A percentile compares a stretch with the other conserved stretches of the same genome.
phyloP scores from a whole-genome alignment of 768 basidiomycete species.

The Hortiboletus campestris region DNA sequence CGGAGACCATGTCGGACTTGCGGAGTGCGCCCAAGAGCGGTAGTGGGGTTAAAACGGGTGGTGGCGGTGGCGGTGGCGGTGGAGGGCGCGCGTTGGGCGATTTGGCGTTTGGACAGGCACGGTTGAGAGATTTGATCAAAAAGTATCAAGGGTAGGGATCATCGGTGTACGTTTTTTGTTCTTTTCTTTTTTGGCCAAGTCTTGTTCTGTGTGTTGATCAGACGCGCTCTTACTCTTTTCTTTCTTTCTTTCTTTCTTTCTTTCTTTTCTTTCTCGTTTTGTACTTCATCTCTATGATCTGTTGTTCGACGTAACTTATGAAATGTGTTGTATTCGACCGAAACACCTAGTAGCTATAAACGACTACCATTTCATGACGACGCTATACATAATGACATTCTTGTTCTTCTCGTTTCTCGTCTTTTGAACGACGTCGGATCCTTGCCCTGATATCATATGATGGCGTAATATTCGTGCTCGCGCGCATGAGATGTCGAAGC shows the following conservation, averaged over 20 bases:
- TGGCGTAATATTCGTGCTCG: too few relatives aligned
- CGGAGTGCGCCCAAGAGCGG: constrained; percentile 10
- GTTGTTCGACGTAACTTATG: neutral
- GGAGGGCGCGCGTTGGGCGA: constrained; percentile 37
- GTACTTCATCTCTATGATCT: neutral
- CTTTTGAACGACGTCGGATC: too few relatives aligned
- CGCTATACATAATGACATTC: neutral
- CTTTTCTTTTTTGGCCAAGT: neutral
- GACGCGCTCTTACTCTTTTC: too few relatives aligned
- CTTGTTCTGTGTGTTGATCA: neutral
- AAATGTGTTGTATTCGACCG: constrained; percentile 7
- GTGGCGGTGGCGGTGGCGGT: neutral
- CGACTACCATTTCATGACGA: neutral
- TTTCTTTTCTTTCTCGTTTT: neutral
- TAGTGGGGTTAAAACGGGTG: constrained; percentile 5
- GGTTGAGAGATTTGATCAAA: constrained; percentile 75
- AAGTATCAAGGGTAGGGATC: constrained; percentile 58
- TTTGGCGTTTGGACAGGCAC: constrained; percentile 73
- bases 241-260: too few relatives aligned
- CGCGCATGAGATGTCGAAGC: too few relatives aligned
- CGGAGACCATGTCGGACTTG: constrained; percentile 28
- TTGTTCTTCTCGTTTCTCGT: neutral
- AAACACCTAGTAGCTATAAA: neutral
- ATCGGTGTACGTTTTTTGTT: neutral
- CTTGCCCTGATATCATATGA: too few relatives aligned